Conservation (phyloP, 345 rosid genomes). For the thale cress (Arabidopsis thaliana) region DNA sequence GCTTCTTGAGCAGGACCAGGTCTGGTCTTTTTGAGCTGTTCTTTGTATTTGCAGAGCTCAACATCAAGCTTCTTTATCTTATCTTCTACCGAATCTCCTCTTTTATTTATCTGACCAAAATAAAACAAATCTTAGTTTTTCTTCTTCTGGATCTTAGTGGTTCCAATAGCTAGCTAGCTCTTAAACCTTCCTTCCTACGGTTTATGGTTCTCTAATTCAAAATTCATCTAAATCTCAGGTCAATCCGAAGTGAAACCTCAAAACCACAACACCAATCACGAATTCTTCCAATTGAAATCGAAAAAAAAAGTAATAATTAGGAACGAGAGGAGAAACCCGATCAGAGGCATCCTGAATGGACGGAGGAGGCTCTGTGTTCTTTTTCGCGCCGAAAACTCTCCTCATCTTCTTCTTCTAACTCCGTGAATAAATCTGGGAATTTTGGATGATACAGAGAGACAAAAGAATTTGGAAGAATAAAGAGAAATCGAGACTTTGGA, state of each 20-base stretch:
- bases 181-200: background rate
- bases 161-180: background rate
- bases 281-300: background rate
- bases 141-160: background rate
- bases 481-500: slow-evolving; percentile 7
- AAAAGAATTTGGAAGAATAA: background rate
- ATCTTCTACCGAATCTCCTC: slow-evolving; percentile 89
- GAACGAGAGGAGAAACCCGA: slow-evolving; percentile 54
- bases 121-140: slow-evolving; percentile 2
- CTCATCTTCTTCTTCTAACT: slow-evolving; percentile 57
- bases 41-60: slow-evolving; percentile 77
- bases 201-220: background rate
- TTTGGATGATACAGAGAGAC: background rate
- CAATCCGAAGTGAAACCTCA: slow-evolving; percentile 18
- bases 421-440: slow-evolving; percentile 9
- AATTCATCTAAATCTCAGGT: background rate
- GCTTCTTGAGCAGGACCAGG: slow-evolving; percentile 99
- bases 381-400: slow-evolving; percentile 87
- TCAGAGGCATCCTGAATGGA: slow-evolving; percentile 84
- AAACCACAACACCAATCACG: slow-evolving; percentile 9
- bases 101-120: slow-evolving; percentile 67
- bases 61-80: slow-evolving; percentile 82
- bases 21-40: slow-evolving; percentile 80
- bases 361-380: slow-evolving; percentile 93
- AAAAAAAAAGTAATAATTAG: background rate